These are phyloP conservation scores for Hymenoscyphus occultus DNA, from an alignment of 2,329 filamentous ascomycete species.

Conservation along the genomic window DNA sequence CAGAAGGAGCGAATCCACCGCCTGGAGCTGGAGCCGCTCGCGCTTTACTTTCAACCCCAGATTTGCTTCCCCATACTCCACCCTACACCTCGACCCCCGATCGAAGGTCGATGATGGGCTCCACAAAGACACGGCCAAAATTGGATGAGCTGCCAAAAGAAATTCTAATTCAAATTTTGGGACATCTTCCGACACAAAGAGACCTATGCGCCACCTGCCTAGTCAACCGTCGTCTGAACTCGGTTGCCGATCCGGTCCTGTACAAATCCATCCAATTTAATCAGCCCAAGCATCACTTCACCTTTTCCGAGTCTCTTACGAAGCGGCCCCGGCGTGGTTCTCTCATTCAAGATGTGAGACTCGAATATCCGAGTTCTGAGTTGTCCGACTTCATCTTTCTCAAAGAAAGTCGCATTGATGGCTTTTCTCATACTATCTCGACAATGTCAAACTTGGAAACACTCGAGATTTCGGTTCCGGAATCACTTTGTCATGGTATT, in stretches of 20 bases:
- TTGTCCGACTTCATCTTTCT: constrained; percentile 43
- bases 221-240: constrained; percentile 44
- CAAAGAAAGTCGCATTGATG: constrained; percentile 41
- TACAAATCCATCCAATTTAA: constrained; percentile 48
- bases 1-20: not conserved
- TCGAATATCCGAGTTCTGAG: constrained; percentile 45
- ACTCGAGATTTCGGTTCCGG: constrained; percentile 46
- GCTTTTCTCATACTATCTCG: constrained; percentile 46
- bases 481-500: constrained; percentile 44
- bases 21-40: not conserved
- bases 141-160: constrained; percentile 38
- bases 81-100: not conserved
- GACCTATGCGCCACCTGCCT: constrained; percentile 46
- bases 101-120: constrained; percentile 7
- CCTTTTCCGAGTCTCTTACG: constrained; percentile 47
- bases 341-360: constrained; percentile 44
- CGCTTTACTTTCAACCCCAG: not conserved
- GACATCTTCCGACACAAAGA: constrained; percentile 38
- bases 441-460: constrained; percentile 50
- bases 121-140: not conserved
- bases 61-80: not conserved
- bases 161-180: constrained; percentile 43
- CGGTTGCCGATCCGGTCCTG: constrained; percentile 46
- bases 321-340: constrained; percentile 47
- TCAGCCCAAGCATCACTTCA: constrained; percentile 46